These are phyloP conservation scores for Talaromyces sp. DNA, from an alignment of 2,329 filamentous ascomycete species.

Conservation along the genomic window DNA sequence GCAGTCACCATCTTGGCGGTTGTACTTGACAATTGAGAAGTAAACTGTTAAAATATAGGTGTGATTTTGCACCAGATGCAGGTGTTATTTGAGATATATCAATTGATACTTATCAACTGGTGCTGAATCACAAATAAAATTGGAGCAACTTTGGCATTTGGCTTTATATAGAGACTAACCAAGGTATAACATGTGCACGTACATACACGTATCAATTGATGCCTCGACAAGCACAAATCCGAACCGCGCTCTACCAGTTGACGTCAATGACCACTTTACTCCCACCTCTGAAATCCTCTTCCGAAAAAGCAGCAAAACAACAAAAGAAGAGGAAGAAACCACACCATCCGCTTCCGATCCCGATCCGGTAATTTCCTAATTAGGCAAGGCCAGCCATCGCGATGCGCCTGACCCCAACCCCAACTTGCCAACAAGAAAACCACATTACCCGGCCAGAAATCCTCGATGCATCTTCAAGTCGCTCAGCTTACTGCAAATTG, in stretches of 20 bases:
- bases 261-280: not conserved
- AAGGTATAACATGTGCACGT: not conserved
- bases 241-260: not conserved
- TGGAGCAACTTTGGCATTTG: not conserved
- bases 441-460: not conserved
- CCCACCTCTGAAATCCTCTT: not conserved
- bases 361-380: not conserved
- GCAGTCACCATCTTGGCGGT: not conserved
- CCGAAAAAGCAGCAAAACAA: not conserved
- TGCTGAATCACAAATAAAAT: not conserved
- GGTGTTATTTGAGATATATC: not conserved
- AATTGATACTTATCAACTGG: no score
- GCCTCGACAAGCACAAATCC: not conserved
- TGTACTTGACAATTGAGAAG: not conserved
- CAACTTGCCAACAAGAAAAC: not conserved
- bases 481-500: not conserved
- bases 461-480: not conserved
- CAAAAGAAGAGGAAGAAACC: not conserved
- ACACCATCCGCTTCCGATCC: not conserved
- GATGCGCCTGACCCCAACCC: not conserved
- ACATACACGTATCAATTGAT: no score
- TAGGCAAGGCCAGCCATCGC: not conserved
- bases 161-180: not conserved
- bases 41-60: not conserved
- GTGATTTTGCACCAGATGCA: not conserved